Percentiles rank a stretch among this genome's conserved stretches.
Conservation (phyloP, 2,329 filamentous ascomycete species). For the Colletotrichum neosansevieriae region DNA sequence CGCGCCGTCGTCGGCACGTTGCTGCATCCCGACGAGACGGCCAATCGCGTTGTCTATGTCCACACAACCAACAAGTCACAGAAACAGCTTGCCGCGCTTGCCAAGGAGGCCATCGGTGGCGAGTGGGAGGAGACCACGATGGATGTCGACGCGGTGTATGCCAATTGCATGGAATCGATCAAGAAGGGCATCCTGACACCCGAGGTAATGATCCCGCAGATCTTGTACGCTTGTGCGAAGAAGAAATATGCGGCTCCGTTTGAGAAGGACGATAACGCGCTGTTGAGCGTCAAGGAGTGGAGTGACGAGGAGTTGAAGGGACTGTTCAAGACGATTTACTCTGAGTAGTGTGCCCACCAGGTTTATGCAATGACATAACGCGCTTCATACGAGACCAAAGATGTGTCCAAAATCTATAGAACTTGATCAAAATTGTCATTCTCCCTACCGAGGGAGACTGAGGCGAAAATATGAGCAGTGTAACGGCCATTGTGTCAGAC, state of each 20-base stretch:
- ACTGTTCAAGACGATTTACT: constrained; percentile 37
- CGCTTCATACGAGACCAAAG: too few relatives aligned
- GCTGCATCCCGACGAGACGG: constrained; percentile 45
- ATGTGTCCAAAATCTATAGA: too few relatives aligned
- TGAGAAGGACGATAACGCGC: constrained; percentile 42
- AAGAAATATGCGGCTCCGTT: constrained; percentile 35
- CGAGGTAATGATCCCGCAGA: constrained; percentile 40
- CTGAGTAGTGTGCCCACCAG: neutral
- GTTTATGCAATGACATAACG: too few relatives aligned
- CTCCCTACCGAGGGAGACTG: too few relatives aligned
- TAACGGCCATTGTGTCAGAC: too few relatives aligned
- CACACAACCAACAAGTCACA: constrained; percentile 43
- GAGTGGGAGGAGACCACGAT: constrained; percentile 41
- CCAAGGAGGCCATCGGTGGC: constrained; percentile 39
- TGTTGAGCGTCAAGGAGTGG: constrained; percentile 42
- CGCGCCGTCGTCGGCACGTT: constrained; percentile 45
- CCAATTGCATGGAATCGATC: constrained; percentile 39
- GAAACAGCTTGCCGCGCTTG: constrained; percentile 42
- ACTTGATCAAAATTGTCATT: too few relatives aligned
- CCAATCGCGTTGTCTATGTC: constrained; percentile 45
- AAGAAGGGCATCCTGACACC: constrained; percentile 41
- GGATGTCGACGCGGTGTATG: constrained; percentile 40
- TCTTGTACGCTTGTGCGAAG: constrained; percentile 40
- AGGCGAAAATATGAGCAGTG: too few relatives aligned
- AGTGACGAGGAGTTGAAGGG: constrained; percentile 42